A percentile compares a stretch with the other conserved stretches of the same genome.
Conservation (phyloP, 805 yeast genomes). For the Barnettozyma siamensis region DNA sequence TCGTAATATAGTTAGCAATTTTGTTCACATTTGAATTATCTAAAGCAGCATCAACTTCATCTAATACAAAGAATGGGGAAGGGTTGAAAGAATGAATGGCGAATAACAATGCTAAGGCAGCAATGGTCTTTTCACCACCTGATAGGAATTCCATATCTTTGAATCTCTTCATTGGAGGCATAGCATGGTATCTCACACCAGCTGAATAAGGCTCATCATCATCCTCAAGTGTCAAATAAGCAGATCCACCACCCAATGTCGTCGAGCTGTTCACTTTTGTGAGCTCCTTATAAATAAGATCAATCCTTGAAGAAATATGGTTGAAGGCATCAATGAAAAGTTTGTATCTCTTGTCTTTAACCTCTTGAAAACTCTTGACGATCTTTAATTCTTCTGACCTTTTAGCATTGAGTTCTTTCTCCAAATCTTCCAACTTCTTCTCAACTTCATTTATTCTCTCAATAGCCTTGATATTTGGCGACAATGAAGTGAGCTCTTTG, state of each 20-base stretch:
- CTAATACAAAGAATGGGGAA: conserved; percentile 91
- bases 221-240: conserved; percentile 78
- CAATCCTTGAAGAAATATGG: conserved; percentile 70
- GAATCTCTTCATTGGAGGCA: conserved; percentile 94
- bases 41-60: conserved; percentile 97
- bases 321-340: conserved; percentile 66
- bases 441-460: conserved; percentile 72
- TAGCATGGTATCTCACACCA: conserved; percentile 87
- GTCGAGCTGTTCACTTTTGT: conserved; percentile 52
- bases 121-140: conserved; percentile 96
- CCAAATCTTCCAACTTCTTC: conserved; percentile 51
- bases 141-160: conserved; percentile 88
- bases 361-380: conserved; percentile 48
- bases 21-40: conserved; percentile 83
- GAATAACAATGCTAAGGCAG: conserved; percentile 88
- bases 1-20: conserved; percentile 79
- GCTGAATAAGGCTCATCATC: conserved; percentile 83
- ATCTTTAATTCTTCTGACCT: conserved; percentile 55
- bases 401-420: conserved; percentile 56
- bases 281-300: conserved; percentile 75
- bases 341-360: conserved; percentile 55
- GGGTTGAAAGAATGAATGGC: conserved; percentile 89
- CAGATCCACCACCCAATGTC: conserved; percentile 87
- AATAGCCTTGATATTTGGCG: conserved; percentile 79
- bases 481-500: conserved; percentile 34